Percentiles rank a stretch among this genome's conserved stretches.
Conservation (phyloP, 1,284 basidiomycete species). For the Trichosporon faecale region DNA sequence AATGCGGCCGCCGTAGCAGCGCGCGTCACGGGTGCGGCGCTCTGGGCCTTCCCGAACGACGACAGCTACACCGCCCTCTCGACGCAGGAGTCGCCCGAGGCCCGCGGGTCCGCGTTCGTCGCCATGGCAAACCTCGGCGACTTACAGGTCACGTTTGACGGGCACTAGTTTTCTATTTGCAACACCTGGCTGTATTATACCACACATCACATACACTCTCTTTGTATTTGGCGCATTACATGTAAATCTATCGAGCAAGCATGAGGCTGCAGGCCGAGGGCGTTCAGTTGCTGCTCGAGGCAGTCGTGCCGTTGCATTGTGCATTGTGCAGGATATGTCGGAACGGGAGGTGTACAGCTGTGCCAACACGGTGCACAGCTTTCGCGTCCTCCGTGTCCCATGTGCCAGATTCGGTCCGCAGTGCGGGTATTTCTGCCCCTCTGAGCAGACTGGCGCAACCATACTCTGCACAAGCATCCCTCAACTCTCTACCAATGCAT, state of each 20-base stretch:
- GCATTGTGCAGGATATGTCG: too few relatives aligned
- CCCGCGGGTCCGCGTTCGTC: constrained; percentile 31
- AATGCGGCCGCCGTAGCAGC: constrained; percentile 18
- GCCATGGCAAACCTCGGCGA: constrained; percentile 41
- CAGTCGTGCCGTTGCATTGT: too few relatives aligned
- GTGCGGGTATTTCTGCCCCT: too few relatives aligned
- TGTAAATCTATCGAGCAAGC: background rate
- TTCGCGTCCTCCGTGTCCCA: too few relatives aligned
- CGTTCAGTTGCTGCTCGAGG: too few relatives aligned
- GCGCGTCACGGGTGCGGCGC: constrained; percentile 34
- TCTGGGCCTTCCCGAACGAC: constrained; percentile 27
- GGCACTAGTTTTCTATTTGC: constrained; percentile 20
- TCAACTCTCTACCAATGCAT: too few relatives aligned
- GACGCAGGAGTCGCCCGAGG: constrained; percentile 25
- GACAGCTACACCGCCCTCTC: constrained; percentile 4
- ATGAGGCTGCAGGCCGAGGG: too few relatives aligned
- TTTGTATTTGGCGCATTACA: constrained; percentile 9
- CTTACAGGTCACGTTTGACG: constrained; percentile 42
- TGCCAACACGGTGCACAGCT: too few relatives aligned
- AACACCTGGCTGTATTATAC: background rate
- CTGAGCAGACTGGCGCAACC: too few relatives aligned
- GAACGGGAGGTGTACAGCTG: too few relatives aligned
- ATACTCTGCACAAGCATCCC: too few relatives aligned
- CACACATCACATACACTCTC: background rate
- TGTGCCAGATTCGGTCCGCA: too few relatives aligned